Evolutionary conservation across 208 protist species (phyloP).

Genomic region (Entamoeba moshkovskii): DNA sequence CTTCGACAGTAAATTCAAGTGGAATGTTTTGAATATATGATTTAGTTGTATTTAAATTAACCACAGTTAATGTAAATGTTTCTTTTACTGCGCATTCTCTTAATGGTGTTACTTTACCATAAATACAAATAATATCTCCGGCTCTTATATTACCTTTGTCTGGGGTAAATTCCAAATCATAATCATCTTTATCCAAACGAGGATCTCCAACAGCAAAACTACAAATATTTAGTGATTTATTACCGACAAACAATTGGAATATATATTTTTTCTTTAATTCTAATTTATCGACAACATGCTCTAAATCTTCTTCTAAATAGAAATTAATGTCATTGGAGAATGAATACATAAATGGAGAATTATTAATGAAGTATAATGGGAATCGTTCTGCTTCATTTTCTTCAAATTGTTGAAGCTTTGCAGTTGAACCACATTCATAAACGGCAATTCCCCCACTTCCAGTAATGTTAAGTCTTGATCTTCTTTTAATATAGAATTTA

Average conservation of each 20-base stretch:
- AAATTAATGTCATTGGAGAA: not conserved
- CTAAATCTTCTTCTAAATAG: not conserved
- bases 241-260: not conserved
- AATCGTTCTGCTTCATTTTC: not conserved
- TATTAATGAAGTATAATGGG: not conserved
- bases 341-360: not conserved
- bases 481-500: not conserved
- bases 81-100: not conserved
- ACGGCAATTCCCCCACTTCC: not conserved
- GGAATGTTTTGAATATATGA: not conserved
- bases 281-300: not conserved
- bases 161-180: not conserved
- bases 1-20: not conserved
- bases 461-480: not conserved
- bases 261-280: not conserved
- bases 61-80: not conserved
- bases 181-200: not conserved
- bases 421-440: not conserved
- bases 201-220: not conserved
- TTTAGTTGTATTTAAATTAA: not conserved
- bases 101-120: not conserved
- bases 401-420: not conserved
- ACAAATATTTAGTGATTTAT: not conserved
- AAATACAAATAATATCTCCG: not conserved
- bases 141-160: not conserved